A percentile compares a stretch with the other conserved stretches of the same genome.
These are phyloP conservation scores for Pestalotiopsis sp. DNA, from an alignment of 2,329 filamentous ascomycete genomes.

Conservation along the genomic window DNA sequence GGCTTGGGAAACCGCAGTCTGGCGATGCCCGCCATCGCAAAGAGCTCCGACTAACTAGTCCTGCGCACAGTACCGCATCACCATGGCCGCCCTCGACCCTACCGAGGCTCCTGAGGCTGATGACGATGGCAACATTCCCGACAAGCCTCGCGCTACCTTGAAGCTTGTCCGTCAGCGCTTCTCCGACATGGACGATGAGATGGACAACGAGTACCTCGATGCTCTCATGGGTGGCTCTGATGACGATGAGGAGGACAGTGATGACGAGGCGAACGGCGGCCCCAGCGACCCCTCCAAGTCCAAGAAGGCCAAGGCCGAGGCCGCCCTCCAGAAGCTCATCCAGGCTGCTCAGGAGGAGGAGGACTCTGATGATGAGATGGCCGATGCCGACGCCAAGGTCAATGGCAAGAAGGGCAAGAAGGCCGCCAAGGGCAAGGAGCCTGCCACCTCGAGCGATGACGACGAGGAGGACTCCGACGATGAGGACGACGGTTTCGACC, in stretches of 20 bases:
- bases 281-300: slow-evolving; percentile 90
- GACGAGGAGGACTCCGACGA: slow-evolving; percentile 56
- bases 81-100: slow-evolving; percentile 97
- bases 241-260: slow-evolving; percentile 55
- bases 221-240: slow-evolving; percentile 54
- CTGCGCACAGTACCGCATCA: slow-evolving; percentile 80
- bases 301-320: slow-evolving; percentile 82
- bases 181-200: slow-evolving; percentile 61
- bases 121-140: slow-evolving; percentile 62
- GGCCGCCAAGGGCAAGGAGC: slow-evolving; percentile 67
- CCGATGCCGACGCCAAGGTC: slow-evolving; percentile 52
- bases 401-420: slow-evolving; percentile 64
- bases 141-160: slow-evolving; percentile 78
- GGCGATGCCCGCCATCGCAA: slow-evolving; percentile 28
- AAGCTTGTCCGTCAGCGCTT: slow-evolving; percentile 82
- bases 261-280: slow-evolving; percentile 72
- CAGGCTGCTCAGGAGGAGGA: slow-evolving; percentile 65
- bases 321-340: slow-evolving; percentile 77
- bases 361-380: slow-evolving; percentile 72
- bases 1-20: background rate
- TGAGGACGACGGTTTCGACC: slow-evolving; percentile 64
- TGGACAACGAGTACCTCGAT: slow-evolving; percentile 68
- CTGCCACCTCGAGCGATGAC: slow-evolving; percentile 51
- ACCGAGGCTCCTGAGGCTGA: slow-evolving; percentile 73
- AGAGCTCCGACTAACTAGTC: background rate